Percentiles rank a stretch among this genome's conserved stretches.
These are phyloP conservation scores for Eremochloa ophiuroides DNA, from an alignment of 176 grass and related monocot genomes.

Conservation along the genomic window DNA sequence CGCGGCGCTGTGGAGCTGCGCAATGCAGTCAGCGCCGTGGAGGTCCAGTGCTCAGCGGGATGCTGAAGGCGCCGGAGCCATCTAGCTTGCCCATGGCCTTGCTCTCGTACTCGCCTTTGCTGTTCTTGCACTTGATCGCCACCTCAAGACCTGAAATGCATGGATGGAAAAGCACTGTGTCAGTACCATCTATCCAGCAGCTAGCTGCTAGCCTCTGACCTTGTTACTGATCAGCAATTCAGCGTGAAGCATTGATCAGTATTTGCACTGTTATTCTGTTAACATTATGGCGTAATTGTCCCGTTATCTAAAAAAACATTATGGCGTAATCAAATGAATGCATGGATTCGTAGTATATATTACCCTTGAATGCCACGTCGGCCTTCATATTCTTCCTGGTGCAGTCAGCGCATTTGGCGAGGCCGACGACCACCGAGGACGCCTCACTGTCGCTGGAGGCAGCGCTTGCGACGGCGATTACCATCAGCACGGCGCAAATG, in stretches of 20 bases:
- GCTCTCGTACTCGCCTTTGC: slow-evolving; percentile 14
- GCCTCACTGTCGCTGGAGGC: background rate
- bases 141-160: slow-evolving; percentile 10
- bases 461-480: background rate
- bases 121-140: slow-evolving; percentile 20
- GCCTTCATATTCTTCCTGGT: slow-evolving; percentile 32
- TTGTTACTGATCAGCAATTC: background rate
- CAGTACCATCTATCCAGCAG: too few species aligned
- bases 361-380: slow-evolving; percentile 22
- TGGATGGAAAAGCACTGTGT: background rate
- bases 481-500: slow-evolving; percentile 7
- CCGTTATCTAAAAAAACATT: too few species aligned
- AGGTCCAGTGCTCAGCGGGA: slow-evolving; percentile 8
- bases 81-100: slow-evolving; percentile 13
- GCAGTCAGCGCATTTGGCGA: slow-evolving; percentile 34
- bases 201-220: background rate
- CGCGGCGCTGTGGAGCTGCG: background rate
- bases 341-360: background rate
- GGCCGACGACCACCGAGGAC: slow-evolving; percentile 10
- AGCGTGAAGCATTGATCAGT: background rate
- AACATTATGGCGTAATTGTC: background rate
- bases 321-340: background rate
- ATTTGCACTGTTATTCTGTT: too few species aligned
- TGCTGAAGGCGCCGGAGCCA: slow-evolving; percentile 5
- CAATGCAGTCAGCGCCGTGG: background rate